Evolutionary conservation across 2,329 filamentous ascomycete species (phyloP), one percentile per base, ranked within the genome.

Genomic region (Parastagonospora avenae): DNA sequence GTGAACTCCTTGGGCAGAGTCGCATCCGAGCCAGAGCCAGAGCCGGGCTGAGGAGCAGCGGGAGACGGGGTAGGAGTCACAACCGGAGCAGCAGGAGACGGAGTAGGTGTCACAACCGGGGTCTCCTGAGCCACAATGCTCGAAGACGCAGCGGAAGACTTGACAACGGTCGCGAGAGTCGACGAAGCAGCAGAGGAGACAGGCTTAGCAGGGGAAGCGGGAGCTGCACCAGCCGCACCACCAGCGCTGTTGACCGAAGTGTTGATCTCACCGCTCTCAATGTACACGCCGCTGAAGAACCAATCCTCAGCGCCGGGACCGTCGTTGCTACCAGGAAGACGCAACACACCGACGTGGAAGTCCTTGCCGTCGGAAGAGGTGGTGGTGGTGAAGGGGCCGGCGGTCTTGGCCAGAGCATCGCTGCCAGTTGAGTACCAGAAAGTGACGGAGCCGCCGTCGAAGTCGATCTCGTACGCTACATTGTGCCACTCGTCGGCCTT

Each of bases 401-500:
- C 85, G 1, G 82, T 82, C 65, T 83, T 79, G 48, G 74, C 79
- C 39, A 91, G 74, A 11, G 80, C 75, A 27, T 81, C 79, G 12
- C 78, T 75, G 38, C 85, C 87, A 29, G 84, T 86, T 1, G 85
- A 88, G 72, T 89, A 85, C 82, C 86, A 90, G 74, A 90, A 85
- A 5, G 82, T 82, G 16, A 91, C 86, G 2, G 80, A 84, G 56
- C 80, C 76, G 28, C 77, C 81, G 30, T 73, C 74, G 62, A 91
- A 91, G 75, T 90, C 78, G 53, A 90, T 89, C 67, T 86, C 86
- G 66, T 90, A 90, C 41, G 87, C 88, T 62, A 90, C 80, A 70
- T 91, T 91, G 73, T 91, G 87, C 88, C 87, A 90, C 12, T 86
- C 82, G 37, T 80, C 83, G 1, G 86, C 78, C 39, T 79, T 78